Conservation (phyloP, 306 rosid genomes). For the Ammopiptanthus mongolicus region DNA sequence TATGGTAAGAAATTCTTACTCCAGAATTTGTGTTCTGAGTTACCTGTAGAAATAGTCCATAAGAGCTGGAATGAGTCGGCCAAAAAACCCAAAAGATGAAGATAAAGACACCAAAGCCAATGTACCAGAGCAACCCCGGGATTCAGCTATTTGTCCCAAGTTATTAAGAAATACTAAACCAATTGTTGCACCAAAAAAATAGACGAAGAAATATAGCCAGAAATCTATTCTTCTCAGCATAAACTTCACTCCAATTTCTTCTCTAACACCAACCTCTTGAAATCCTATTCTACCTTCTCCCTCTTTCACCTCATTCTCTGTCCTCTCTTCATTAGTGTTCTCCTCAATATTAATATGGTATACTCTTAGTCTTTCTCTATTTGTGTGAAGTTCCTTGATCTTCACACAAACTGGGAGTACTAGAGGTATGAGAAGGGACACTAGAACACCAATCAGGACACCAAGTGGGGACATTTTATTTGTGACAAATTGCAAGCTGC, state of each 20-base stretch:
- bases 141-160: slow-evolving; percentile 90
- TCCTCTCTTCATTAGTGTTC: slow-evolving; percentile 17
- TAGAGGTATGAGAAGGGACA: slow-evolving; percentile 53
- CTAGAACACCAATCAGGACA: slow-evolving; percentile 39
- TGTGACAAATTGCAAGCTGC: slow-evolving; percentile 47
- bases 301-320: slow-evolving; percentile 10
- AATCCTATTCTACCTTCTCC: slow-evolving; percentile 9
- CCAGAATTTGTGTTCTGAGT: not conserved
- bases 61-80: slow-evolving; percentile 80
- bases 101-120: slow-evolving; percentile 76
- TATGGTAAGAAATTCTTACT: no score
- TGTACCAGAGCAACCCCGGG: slow-evolving; percentile 50
- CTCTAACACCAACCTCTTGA: slow-evolving; percentile 28
- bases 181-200: slow-evolving; percentile 68
- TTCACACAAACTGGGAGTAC: slow-evolving; percentile 35
- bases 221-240: slow-evolving; percentile 73
- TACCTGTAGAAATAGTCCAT: slow-evolving; percentile 67
- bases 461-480: slow-evolving; percentile 29
- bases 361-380: slow-evolving; percentile 40
- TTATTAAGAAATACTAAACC: slow-evolving; percentile 83
- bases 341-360: slow-evolving; percentile 46
- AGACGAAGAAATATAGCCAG: slow-evolving; percentile 70
- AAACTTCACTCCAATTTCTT: slow-evolving; percentile 72
- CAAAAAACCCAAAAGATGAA: slow-evolving; percentile 84
- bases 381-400: slow-evolving; percentile 29